Evolutionary conservation across 2,329 filamentous ascomycete species (phyloP), one percentile per base, ranked within the genome.

Genomic region (Fonsecaea pugnacius): DNA sequence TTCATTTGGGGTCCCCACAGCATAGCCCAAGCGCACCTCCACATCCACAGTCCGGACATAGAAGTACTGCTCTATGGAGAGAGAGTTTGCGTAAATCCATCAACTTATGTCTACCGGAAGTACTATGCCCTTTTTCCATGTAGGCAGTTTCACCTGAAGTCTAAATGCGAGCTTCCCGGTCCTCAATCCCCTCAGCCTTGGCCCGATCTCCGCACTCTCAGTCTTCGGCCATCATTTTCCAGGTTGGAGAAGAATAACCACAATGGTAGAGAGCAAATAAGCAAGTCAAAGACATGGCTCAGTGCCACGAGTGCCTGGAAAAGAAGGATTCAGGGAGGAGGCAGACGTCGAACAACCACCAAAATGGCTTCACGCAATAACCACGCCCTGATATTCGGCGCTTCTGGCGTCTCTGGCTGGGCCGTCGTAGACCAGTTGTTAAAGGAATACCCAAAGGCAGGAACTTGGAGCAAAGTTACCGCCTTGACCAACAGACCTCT

Each of bases 371-470:
- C 43, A 27, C 12, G 24, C 43, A 48, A 48, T 16, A 62, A 21
- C 18, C 43, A 78, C 40, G 78, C 78, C 2, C 72, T 80, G 5
- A 74, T 80, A 16, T 79, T 79, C 54, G 79, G 79, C 35, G 75
- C 75, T 48, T 77, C 75, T 7, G 78, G 79, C 9, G 76, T 81
- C 40, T 75, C 73, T 56, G 78, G 78, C 56, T 81, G 78, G 79
- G 75, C 78, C 6, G 73, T 79, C 48, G 73, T 78, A 16, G 78
- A 80, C 57, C 73, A 78, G 56, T 67, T 80, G 2, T 67, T 76
- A 6, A 67, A 73, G 50, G 51, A 61, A 12, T 80, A 79, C 63
- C 78, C 78, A 14, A 58, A 69, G 8, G 40, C 71, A 18, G 72
- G 71, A 6, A 69, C 68, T 3, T 81, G 78, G 72, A 65, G 65